Evolutionary conservation across 192 early-diverging fungal species (phyloP), one percentile per base, ranked within the genome.

Genomic region (Podochytrium sp.): DNA sequence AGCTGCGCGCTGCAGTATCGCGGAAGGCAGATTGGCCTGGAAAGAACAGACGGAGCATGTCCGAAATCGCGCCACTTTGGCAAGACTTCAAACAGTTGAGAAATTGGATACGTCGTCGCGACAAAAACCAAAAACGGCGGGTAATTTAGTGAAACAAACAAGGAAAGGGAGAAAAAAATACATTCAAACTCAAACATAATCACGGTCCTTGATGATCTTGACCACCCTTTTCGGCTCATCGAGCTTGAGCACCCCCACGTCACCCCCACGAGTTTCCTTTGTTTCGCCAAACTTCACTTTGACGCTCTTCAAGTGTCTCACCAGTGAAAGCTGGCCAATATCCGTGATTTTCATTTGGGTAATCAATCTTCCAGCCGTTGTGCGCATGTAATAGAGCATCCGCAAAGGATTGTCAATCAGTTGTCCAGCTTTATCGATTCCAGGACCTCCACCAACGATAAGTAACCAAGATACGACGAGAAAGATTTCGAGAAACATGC

Each of bases 201-300:
- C 32, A 4, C 64, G 10, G 18, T 41, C 18, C 30, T 49, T 66
- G 16, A n/a, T 5, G 25, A 66, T 66, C 43, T 66, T 66, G 64
- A 66, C 64, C 20, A 66, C 64, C 27, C 27, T 12, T 50, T n/a
- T 66, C 25, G 64, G 64, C 43, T 66, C 64, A 50, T 66, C 64
- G 12, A 66, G 30, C 10, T 25, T 66, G 5, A 66, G n/a, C 7
- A 23, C 32, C 6, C 64, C 64, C 39, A 50, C 23, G 6, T 66
- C 64, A 23, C 5, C 20, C 16, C 16, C 64, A 5, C 64, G 7
- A 16, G 64, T 49, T 29, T n/a, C 30, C 32, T 66, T 66, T 12
- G 10, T 20, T 29, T 66, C 64, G 4, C 64, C 64, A 66, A 66
- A 39, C 64, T 32, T 66, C 1, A 66, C 41, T 41, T 7, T 66